Percentiles rank a stretch among this genome's conserved stretches.
phyloP scores from a whole-genome alignment of 805 yeast genomes.

The Myxozyma neotropica region DNA sequence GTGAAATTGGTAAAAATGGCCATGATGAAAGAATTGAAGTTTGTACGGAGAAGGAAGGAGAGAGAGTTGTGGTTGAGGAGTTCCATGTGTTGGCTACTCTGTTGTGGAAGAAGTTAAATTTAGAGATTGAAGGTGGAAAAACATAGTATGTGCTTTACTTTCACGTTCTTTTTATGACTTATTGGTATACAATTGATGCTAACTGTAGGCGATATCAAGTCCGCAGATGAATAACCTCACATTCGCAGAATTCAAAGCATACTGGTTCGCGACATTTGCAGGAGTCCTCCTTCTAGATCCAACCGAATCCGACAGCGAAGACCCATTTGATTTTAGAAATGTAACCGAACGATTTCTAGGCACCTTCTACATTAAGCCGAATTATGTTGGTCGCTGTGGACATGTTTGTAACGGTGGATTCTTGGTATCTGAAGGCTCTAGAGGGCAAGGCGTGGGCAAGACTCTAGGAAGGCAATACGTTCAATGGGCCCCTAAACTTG shows the following conservation, averaged over 20 bases:
- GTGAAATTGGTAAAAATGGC: background rate
- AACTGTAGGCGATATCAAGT: constrained; percentile 15
- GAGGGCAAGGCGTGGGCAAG: constrained; percentile 73
- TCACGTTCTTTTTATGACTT: background rate
- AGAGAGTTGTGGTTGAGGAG: background rate
- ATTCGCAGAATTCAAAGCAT: constrained; percentile 56
- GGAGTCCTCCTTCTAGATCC: constrained; percentile 60
- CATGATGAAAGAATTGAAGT: constrained; percentile 1
- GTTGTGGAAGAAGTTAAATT: constrained; percentile 52
- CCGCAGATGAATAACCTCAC: constrained; percentile 52
- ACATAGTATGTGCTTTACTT: constrained; percentile 52
- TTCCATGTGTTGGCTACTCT: background rate
- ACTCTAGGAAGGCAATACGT: constrained; percentile 70
- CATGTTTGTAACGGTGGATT: constrained; percentile 91
- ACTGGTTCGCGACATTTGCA: constrained; percentile 69
- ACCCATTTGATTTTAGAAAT: constrained; percentile 35
- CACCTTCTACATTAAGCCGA: constrained; percentile 63
- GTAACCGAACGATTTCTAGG: constrained; percentile 65
- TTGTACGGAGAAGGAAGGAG: constrained; percentile 1
- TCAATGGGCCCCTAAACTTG: constrained; percentile 69
- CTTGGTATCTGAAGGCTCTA: constrained; percentile 57
- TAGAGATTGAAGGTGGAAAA: constrained; percentile 67
- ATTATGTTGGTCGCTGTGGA: constrained; percentile 79
- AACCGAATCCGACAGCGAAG: constrained; percentile 16
- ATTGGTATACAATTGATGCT: background rate